Conservation (phyloP, 441 rosid genomes). For the Euphorbia schlechtendalii region DNA sequence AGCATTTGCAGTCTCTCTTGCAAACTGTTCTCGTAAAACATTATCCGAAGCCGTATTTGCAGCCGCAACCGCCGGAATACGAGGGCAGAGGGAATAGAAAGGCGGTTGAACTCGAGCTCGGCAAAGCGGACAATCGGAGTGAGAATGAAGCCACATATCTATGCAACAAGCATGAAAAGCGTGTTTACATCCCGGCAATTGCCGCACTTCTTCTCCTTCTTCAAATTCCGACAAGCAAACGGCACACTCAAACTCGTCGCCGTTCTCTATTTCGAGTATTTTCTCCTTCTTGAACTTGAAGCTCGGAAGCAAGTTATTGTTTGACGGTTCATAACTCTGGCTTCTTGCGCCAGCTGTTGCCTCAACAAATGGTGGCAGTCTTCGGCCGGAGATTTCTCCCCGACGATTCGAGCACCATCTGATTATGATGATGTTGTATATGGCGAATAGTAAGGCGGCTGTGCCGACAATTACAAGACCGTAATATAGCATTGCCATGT, state of each 20-base stretch:
- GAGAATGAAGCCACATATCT: conserved; percentile 94
- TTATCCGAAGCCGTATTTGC: conserved; percentile 7
- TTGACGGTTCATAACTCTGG: conserved; percentile 19
- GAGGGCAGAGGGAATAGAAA: background rate
- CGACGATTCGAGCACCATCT: conserved; percentile 33
- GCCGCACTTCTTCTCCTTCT: conserved; percentile 63
- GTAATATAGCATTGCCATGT: conserved; percentile 42
- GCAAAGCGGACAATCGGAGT: conserved; percentile 85
- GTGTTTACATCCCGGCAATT: conserved; percentile 70
- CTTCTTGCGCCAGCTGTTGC: conserved; percentile 11
- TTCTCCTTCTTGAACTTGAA: conserved; percentile 38
- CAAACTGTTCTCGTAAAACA: conserved; percentile 22
- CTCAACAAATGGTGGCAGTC: conserved; percentile 13
- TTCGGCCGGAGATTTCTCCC: conserved; percentile 5
- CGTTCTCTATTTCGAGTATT: conserved; percentile 11
- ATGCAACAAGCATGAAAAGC: conserved; percentile 73
- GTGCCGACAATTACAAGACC: conserved; percentile 43
- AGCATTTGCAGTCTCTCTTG: conserved; percentile 10
- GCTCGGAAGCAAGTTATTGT: conserved; percentile 24
- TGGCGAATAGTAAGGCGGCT: conserved; percentile 29
- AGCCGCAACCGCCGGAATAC: background rate
- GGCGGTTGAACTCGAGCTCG: conserved; percentile 45
- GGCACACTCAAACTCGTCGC: conserved; percentile 53
- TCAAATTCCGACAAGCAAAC: conserved; percentile 80
- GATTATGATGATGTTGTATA: conserved; percentile 40